Evolutionary conservation across 768 basidiomycete genomes (phyloP).

Genomic region (Suillus sp.): DNA sequence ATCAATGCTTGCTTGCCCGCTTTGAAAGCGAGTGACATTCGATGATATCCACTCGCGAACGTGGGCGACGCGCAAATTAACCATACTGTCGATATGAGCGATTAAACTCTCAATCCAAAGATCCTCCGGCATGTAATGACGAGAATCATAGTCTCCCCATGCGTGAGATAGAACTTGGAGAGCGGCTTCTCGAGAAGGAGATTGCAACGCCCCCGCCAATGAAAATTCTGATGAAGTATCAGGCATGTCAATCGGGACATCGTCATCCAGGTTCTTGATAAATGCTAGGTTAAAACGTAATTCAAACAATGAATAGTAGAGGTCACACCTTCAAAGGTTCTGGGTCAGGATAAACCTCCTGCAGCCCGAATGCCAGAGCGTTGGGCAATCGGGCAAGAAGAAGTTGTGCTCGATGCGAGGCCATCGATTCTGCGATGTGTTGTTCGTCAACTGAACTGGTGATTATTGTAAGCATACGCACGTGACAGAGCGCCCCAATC

Average conservation of each 20-base stretch:
- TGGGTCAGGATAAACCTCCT: constrained; percentile 45
- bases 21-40: constrained; percentile 52
- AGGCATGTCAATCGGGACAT: constrained; percentile 37
- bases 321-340: constrained; percentile 52
- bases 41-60: constrained; percentile 53
- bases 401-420: constrained; percentile 47
- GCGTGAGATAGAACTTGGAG: constrained; percentile 20
- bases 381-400: constrained; percentile 44
- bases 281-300: constrained; percentile 1
- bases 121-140: constrained; percentile 40
- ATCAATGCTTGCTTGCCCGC: constrained; percentile 45
- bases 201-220: constrained; percentile 13
- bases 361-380: constrained; percentile 50
- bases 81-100: constrained; percentile 40
- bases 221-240: constrained; percentile 44
- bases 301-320: neutral
- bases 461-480: constrained; percentile 31
- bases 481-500: constrained; percentile 69
- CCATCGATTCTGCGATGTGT: constrained; percentile 45
- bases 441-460: neutral
- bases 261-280: constrained; percentile 56
- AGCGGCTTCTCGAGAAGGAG: neutral
- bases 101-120: constrained; percentile 45
- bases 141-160: constrained; percentile 36
- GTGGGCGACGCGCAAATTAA: constrained; percentile 46